A percentile compares a stretch with the other conserved stretches of the same genome.
Conservation (phyloP, 202 grass and related monocot species). For the Eragrostis tef region DNA sequence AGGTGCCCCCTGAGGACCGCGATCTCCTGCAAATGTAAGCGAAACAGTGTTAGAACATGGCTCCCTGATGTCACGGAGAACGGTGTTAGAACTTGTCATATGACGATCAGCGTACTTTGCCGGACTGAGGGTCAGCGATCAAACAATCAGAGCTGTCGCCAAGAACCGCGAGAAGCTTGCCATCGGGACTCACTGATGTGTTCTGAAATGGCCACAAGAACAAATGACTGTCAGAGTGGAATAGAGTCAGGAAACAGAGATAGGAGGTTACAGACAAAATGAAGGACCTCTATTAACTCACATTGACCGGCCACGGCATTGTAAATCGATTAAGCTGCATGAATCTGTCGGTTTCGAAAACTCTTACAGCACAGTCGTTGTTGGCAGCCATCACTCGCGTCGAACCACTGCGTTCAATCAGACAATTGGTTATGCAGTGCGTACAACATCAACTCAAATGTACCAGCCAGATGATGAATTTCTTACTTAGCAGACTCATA, state of each 20-base stretch:
- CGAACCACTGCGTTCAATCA: slow-evolving; percentile 54
- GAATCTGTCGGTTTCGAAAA: slow-evolving; percentile 55
- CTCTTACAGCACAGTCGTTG: slow-evolving; percentile 62
- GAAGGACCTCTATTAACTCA: slow-evolving; percentile 36
- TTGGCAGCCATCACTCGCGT: slow-evolving; percentile 55
- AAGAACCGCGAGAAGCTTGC: slow-evolving; percentile 71
- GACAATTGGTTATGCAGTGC: not conserved
- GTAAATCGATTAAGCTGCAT: slow-evolving; percentile 42
- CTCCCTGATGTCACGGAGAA: not conserved
- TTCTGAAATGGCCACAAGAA: slow-evolving; percentile 39
- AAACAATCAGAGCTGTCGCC: slow-evolving; percentile 74
- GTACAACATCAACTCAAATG: not conserved
- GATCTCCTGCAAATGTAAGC: not conserved
- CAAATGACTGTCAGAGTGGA: not conserved
- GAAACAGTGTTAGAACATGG: not conserved
- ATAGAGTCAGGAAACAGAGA: not conserved
- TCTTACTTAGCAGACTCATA: slow-evolving; percentile 60
- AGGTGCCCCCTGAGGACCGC: slow-evolving; percentile 56
- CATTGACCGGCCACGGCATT: slow-evolving; percentile 74
- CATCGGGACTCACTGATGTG: slow-evolving; percentile 63
- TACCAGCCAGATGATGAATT: not conserved
- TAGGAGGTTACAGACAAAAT: not conserved
- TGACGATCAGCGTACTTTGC: slow-evolving; percentile 57
- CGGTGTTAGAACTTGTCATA: not conserved
- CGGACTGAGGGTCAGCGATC: slow-evolving; percentile 70